Evolutionary conservation across 768 basidiomycete genomes (phyloP), one percentile per base, ranked within the genome.

Genomic region (Psilocybe sp.): DNA sequence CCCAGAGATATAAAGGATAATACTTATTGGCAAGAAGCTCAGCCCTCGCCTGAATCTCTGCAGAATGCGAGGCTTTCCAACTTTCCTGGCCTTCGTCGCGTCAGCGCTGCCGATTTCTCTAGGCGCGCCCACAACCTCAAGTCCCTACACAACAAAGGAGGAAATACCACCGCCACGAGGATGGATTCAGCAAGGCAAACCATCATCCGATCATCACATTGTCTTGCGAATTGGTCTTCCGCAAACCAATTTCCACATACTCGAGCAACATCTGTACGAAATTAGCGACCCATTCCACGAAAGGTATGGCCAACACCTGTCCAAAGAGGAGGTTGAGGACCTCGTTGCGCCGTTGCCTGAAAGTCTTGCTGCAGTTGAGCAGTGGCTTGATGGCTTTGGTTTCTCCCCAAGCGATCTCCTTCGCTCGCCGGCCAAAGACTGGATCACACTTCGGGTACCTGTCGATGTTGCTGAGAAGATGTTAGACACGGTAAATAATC

Each of bases 351-450:
- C 87, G 2, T 73, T 76, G 53, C 68, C 70, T 0, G 71, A 77
- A 45, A 83, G 79, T 44, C 52, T 86, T 13, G 61, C 73, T 23
- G 60, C 71, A 4, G 84, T 89, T 33, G 70, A 79, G 35, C 73
- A 76, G 53, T 90, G 88, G 87, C 69, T 89, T n/a, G 69, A 67
- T 0, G 72, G 70, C 4, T 73, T 85, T 51, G 84, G 80, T 33
- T 64, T 89, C 19, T 50, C 60, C 14, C 76, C 78, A 41, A 61
- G 71, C 36, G 71, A 77, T 48, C 55, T 81, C n/a, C 53, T 66
- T 40, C 78, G 80, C 7, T 85, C 87, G 10, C 75, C 83, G 1
- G 85, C 86, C 0, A 74, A 79, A 40, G 87, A 89, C 54, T 90
- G 86, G 87, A 68, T 88, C 14, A 79, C 72, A 5, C 62, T 87